Evolutionary conservation across 148 eudicot species (phyloP).

Genomic region (Rhododendron molle): DNA sequence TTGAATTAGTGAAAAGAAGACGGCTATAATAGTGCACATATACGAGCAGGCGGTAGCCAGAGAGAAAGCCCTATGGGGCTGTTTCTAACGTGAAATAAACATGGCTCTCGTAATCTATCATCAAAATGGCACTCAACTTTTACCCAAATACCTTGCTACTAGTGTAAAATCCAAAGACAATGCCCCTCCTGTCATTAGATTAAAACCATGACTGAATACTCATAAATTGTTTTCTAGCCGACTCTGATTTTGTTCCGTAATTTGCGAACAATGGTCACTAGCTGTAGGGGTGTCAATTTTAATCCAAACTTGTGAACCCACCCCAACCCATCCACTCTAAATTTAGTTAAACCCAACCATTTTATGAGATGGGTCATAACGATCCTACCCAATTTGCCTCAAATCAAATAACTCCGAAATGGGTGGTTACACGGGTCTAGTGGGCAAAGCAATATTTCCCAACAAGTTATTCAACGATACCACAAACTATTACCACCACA

Average conservation of each 20-base stretch:
- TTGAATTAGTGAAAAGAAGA: background rate
- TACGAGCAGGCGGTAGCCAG: background rate
- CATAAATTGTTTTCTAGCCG: background rate
- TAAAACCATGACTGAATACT: background rate
- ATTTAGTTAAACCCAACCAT: background rate
- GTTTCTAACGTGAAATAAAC: background rate
- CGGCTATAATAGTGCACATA: background rate
- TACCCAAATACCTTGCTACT: background rate
- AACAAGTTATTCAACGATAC: background rate
- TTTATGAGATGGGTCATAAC: background rate
- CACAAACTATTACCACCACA: background rate
- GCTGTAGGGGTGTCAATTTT: background rate
- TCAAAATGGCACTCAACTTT: background rate
- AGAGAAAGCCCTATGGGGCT: background rate
- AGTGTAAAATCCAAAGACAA: background rate
- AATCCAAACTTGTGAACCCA: background rate
- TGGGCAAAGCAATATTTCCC: background rate
- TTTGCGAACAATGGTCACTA: background rate
- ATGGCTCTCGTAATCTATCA: background rate
- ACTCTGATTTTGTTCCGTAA: background rate
- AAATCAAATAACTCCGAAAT: background rate
- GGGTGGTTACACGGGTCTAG: background rate
- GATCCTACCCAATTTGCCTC: background rate
- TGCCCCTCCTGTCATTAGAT: background rate
- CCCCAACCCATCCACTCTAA: background rate